phyloP scores from a whole-genome alignment of 352 stramenopile species.

The Globisporangium perplexum region DNA sequence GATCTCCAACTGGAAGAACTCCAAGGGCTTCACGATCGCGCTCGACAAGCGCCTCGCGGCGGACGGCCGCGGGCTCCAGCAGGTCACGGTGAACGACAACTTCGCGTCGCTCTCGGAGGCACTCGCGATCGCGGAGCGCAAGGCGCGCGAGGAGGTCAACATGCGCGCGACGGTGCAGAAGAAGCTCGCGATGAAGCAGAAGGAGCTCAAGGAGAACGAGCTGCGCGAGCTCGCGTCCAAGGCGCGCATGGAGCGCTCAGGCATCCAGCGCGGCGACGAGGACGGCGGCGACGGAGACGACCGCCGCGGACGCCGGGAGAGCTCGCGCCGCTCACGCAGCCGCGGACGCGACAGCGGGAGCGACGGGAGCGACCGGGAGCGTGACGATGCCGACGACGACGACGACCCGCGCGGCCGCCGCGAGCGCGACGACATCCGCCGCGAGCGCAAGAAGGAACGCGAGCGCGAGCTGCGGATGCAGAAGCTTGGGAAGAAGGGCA shows the following conservation, averaged over 20 bases:
- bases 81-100: constrained; percentile 97
- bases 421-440: constrained; percentile 79
- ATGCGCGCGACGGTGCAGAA: constrained; percentile 89
- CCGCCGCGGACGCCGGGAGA: constrained; percentile 15
- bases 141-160: constrained; percentile 96
- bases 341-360: constrained; percentile 13
- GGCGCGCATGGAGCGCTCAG: constrained; percentile 90
- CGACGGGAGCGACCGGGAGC: too few species aligned
- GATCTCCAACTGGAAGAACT: constrained; percentile 99
- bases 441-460: constrained; percentile 93
- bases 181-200: constrained; percentile 89
- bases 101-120: constrained; percentile 97
- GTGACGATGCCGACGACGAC: constrained; percentile 48
- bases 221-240: constrained; percentile 92
- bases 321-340: constrained; percentile 6
- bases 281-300: constrained; percentile 6
- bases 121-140: constrained; percentile 97
- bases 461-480: constrained; percentile 95
- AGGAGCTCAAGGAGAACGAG: constrained; percentile 95
- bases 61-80: constrained; percentile 94
- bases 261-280: constrained; percentile 37
- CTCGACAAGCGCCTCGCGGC: constrained; percentile 98
- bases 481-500: constrained; percentile 88
- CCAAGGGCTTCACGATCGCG: constrained; percentile 97
- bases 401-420: constrained; percentile 22